A percentile compares a stretch with the other conserved stretches of the same genome.
Conservation (phyloP, 192 early-diverging fungal genomes). For the Kappamyces sp. region DNA sequence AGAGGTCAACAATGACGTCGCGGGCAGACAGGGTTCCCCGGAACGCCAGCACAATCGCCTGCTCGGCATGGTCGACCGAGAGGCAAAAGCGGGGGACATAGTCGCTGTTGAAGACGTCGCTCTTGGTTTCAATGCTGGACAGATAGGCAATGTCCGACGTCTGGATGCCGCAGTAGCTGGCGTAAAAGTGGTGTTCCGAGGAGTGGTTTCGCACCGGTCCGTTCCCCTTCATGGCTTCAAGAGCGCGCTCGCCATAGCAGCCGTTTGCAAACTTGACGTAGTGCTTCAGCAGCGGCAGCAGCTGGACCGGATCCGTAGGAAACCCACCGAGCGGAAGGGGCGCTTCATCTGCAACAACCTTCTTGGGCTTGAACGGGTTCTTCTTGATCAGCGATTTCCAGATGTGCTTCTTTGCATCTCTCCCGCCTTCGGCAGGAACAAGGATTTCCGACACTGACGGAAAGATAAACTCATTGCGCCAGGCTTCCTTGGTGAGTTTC, state of each 20-base stretch:
- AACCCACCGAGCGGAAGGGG: too few species aligned
- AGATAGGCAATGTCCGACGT: constrained; percentile 2
- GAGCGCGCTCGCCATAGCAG: constrained; percentile 31
- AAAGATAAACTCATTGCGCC: constrained; percentile 21
- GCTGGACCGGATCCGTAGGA: constrained; percentile 6
- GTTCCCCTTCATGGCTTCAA: constrained; percentile 27
- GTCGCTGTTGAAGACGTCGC: constrained; percentile 12
- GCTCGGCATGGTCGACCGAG: constrained; percentile 71
- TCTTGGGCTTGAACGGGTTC: constrained; percentile 2
- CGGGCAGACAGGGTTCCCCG: constrained; percentile 82
- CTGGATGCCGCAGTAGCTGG: constrained; percentile 29
- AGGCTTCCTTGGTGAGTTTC: constrained; percentile 14
- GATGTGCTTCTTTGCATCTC: constrained; percentile 3
- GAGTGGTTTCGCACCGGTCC: constrained; percentile 11
- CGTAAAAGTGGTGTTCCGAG: constrained; percentile 63
- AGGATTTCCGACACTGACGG: background rate
- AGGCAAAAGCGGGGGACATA: constrained; percentile 62
- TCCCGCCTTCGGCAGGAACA: background rate
- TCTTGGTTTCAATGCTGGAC: constrained; percentile 15
- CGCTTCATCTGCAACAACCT: constrained; percentile 5
- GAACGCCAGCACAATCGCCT: constrained; percentile 73
- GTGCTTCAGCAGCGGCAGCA: constrained; percentile 22
- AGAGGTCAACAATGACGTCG: constrained; percentile 84
- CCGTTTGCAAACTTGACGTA: constrained; percentile 41
- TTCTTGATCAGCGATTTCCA: constrained; percentile 6